Conservation (phyloP, 352 stramenopile genomes). For the Aphanomyces astaci region DNA sequence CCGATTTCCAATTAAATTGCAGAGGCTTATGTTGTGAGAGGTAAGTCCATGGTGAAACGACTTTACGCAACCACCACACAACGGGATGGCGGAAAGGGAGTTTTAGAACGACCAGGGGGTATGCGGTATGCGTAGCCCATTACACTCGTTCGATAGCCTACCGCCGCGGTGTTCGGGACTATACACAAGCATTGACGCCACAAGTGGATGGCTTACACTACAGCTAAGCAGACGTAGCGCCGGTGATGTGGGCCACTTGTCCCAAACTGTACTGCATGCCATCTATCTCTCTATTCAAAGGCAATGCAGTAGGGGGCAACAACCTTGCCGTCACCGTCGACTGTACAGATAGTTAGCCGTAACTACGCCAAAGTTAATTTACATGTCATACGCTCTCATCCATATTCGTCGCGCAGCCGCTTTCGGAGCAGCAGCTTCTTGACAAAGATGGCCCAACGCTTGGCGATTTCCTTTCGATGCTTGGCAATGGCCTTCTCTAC, state of each 20-base stretch:
- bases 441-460: constrained; percentile 58
- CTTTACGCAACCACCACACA: neutral
- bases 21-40: neutral
- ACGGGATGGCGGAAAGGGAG: too few relatives aligned
- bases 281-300: too few relatives aligned
- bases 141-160: too few relatives aligned
- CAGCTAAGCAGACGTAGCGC: too few relatives aligned
- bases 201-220: too few relatives aligned
- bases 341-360: neutral
- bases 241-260: too few relatives aligned
- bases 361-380: neutral
- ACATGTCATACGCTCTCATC: constrained; percentile 34
- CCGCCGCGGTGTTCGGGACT: too few relatives aligned
- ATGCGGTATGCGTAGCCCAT: too few relatives aligned
- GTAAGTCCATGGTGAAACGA: neutral
- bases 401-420: constrained; percentile 73
- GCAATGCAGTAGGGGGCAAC: too few relatives aligned
- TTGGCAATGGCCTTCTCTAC: constrained; percentile 69
- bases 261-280: too few relatives aligned
- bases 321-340: neutral
- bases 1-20: neutral
- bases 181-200: too few relatives aligned
- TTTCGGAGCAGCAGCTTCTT: constrained; percentile 58
- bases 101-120: too few relatives aligned
- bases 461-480: constrained; percentile 46